phyloP scores from a whole-genome alignment of 2,329 filamentous ascomycete genomes.

The Clonostachys rosea region DNA sequence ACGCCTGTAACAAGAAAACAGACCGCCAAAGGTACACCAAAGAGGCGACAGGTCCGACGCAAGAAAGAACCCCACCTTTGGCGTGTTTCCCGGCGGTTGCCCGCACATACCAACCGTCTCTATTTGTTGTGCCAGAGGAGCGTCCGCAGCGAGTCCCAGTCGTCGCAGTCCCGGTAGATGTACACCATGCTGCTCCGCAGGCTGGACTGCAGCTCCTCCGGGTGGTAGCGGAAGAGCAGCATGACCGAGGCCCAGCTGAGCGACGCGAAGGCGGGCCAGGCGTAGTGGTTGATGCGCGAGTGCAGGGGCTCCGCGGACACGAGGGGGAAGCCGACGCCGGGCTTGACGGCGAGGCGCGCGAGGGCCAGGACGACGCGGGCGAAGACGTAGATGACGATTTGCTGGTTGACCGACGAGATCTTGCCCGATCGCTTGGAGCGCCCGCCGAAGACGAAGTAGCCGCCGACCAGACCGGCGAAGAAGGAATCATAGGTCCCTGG shows the following conservation, averaged over 20 bases:
- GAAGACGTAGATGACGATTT: constrained; percentile 98
- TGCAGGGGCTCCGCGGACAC: constrained; percentile 43
- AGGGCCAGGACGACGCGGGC: constrained; percentile 82
- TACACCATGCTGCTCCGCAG: constrained; percentile 95
- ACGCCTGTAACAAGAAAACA: not conserved
- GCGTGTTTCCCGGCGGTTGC: not conserved
- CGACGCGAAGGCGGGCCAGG: constrained; percentile 90
- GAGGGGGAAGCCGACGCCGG: constrained; percentile 42
- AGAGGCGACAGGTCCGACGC: too few relatives aligned
- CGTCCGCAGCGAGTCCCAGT: constrained; percentile 83
- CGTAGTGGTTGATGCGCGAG: constrained; percentile 58
- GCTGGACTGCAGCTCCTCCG: constrained; percentile 85
- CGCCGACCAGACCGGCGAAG: constrained; percentile 80
- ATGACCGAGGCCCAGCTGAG: constrained; percentile 91
- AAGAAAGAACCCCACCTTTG: too few relatives aligned
- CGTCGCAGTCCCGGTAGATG: constrained; percentile 85
- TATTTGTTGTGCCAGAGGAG: constrained; percentile 81
- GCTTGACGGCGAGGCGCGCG: constrained; percentile 77
- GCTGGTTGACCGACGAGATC: constrained; percentile 81
- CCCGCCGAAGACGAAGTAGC: constrained; percentile 85
- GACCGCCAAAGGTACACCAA: too few relatives aligned
- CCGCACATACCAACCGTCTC: not conserved
- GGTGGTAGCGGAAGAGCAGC: constrained; percentile 91
- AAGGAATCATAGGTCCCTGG: constrained; percentile 74
- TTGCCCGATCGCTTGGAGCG: constrained; percentile 57